Percentiles rank a stretch among this genome's conserved stretches.
Conservation (phyloP, 179 eudicot genomes). For the Carnegiea gigantea region DNA sequence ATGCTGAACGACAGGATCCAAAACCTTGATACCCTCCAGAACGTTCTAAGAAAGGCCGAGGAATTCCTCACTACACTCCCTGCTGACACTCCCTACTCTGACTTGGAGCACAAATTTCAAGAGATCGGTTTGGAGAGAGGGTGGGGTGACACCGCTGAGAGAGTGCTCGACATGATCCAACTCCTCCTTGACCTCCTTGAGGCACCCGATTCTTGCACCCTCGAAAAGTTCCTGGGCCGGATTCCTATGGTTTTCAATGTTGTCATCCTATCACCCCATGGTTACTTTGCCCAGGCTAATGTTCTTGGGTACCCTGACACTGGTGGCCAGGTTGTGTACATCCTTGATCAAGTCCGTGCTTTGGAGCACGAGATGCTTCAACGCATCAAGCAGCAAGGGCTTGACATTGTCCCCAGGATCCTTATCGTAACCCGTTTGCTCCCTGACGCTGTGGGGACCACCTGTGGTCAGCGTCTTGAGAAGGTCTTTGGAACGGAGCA, state of each 20-base stretch:
- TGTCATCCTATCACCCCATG: conserved; percentile 59
- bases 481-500: conserved; percentile 74
- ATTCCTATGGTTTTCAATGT: conserved; percentile 56
- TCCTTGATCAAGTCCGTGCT: conserved; percentile 87
- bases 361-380: conserved; percentile 76
- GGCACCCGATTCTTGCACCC: conserved; percentile 53
- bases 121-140: conserved; percentile 51
- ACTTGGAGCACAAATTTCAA: conserved; percentile 45
- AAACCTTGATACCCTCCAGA: conserved; percentile 61
- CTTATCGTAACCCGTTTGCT: conserved; percentile 77
- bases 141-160: conserved; percentile 50
- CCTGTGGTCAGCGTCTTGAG: conserved; percentile 80
- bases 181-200: conserved; percentile 46
- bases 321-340: conserved; percentile 83
- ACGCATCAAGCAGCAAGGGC: conserved; percentile 87
- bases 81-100: conserved; percentile 41
- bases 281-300: conserved; percentile 63
- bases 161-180: conserved; percentile 44
- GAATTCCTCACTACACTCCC: conserved; percentile 61
- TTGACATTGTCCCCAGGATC: conserved; percentile 70
- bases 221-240: conserved; percentile 52
- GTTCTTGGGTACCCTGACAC: conserved; percentile 74
- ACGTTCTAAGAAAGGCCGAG: conserved; percentile 74
- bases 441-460: conserved; percentile 89
- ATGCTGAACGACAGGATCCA: conserved; percentile 86